Base-by-base conservation (phyloP, 176 grass and related monocot genomes). In the Triticum monococcum region DNA sequence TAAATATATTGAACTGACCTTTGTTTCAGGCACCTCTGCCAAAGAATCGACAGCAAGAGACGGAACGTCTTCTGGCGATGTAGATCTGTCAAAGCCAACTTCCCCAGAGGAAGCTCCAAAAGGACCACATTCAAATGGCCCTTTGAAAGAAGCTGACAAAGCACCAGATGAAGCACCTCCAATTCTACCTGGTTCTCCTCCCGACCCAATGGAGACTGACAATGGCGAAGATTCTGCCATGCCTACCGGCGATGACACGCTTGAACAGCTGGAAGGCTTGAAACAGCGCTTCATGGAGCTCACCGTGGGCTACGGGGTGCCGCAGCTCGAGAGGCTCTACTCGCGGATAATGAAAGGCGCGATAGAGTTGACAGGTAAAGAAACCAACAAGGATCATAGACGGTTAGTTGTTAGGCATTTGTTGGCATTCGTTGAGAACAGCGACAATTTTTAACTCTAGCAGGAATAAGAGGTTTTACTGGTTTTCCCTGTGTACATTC, bases 321-420 rank as follows among this genome's bases (percentile, higher is more conserved):
- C 97, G 5, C 90, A 91, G 90, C 94, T 99, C 0, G 97, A 99
- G 79, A 94, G 92, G 85, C 87, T 97, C 14, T 97, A 97, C 85
- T 88, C 90, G 26, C 81, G 89, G 73, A 77, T 91, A 76, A 91
- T 99, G 62, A 99, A 87, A 91, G 89, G 87, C 18, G 62, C 66
- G 45, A 83, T 90, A 76, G 89, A 91, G 79, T 60, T 82, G 56
- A 88, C 32, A 67, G 75, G 87, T 78, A 91, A 88, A 88, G 86
- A 92, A 69, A 86, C 43, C 64, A 83, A 30, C 17, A 87, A 90
- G 64, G 94, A 99, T 90, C 62, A 78, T 83, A 94, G 84, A 84
- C 68, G 46, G 76, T 89, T 91, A 88, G 83, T 94, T 88, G 64
- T 97, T 93, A 93, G 85, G 79, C 90, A 95, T 94, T 91, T 99